Evolutionary conservation across 192 early-diverging fungal genomes (phyloP), one percentile per base, ranked within the genome.

Genomic region (Piromyces finnis): DNA sequence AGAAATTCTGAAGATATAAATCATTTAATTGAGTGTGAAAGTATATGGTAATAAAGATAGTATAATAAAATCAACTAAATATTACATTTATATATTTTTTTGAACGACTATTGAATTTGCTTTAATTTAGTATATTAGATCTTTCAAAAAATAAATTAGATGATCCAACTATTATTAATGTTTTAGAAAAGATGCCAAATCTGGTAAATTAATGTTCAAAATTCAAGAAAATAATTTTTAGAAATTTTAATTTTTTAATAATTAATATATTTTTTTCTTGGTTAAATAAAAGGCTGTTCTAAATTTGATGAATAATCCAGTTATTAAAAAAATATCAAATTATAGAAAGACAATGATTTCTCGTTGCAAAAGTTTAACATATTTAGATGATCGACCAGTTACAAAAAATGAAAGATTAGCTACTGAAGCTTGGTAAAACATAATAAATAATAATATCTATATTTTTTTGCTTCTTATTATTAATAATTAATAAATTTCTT

Each of bases 221-320:
- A 28, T 86, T n/a, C n/a, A n/a, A n/a, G n/a, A n/a, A n/a, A n/a
- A n/a, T n/a, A n/a, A n/a, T n/a, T n/a, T n/a, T n/a, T n/a, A n/a
- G n/a, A n/a, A n/a, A n/a, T n/a, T n/a, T n/a, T n/a, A n/a, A n/a
- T n/a, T n/a, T n/a, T n/a, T n/a, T n/a, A n/a, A n/a, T n/a, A n/a
- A n/a, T n/a, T n/a, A n/a, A n/a, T n/a, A n/a, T n/a, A n/a, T n/a
- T n/a, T n/a, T n/a, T n/a, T n/a, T n/a, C n/a, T n/a, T n/a, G n/a
- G n/a, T n/a, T n/a, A n/a, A n/a, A n/a, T n/a, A n/a, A n/a, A n/a
- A 90, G 89, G 84, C 89, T 28, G 90, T 91, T 15, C 81, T 91
- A 37, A 91, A 91, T 78, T 79, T 91, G 28, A 88, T 88, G 87
- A 82, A 81, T 28, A 91, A 91, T 80, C 88, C 90, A 29, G 89